Base-by-base conservation (phyloP, 2,329 filamentous ascomycete genomes). In the Teratosphaeria epicoccoides region DNA sequence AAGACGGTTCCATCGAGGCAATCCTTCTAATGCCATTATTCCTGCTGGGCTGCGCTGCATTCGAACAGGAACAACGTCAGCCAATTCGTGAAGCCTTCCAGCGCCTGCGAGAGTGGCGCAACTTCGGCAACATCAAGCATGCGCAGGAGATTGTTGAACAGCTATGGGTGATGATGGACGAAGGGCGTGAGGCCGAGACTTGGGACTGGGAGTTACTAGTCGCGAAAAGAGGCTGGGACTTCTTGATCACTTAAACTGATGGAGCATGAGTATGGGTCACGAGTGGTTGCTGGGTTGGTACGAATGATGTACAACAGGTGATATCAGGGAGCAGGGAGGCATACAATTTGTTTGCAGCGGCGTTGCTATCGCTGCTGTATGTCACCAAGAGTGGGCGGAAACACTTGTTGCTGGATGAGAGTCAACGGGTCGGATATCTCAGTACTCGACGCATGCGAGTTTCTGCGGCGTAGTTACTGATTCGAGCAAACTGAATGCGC, bases 171-270 rank as follows among this genome's bases (percentile, higher is more conserved):
- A 68, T 79, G 50, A 83, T 83, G 79, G 79, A 82, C 57, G 70
- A 67, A 17, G 72, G 72, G 1, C 22, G 52, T n/a, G 76, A 76
- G 48, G 72, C 75, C 52, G 75, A 80, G 51, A 77, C 75, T 50
- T 83, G 80, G 80, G 79, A 83, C 63, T 83, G 79, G 79, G 80
- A 83, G 65, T 76, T 70, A 54, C 78, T 82, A 53, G 80, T 82
- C 55, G 68, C 73, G 46, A 71, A 73, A 47, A 76, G 79, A 68
- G 75, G 76, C 20, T 80, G 78, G 73, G 79, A 83, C 59, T 81
- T 82, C 57, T 67, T 83, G 57, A 75, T 80, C 55, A 81, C 79
- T 17, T 40, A 40, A 17, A 17, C 6, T 6, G 10, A 40, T 40
- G 14, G 33, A 17, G 9, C 14, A 40, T 17, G 14, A 40, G 33